phyloP scores from a whole-genome alignment of 2,329 filamentous ascomycete species.

The Hypoxylon sp. region DNA sequence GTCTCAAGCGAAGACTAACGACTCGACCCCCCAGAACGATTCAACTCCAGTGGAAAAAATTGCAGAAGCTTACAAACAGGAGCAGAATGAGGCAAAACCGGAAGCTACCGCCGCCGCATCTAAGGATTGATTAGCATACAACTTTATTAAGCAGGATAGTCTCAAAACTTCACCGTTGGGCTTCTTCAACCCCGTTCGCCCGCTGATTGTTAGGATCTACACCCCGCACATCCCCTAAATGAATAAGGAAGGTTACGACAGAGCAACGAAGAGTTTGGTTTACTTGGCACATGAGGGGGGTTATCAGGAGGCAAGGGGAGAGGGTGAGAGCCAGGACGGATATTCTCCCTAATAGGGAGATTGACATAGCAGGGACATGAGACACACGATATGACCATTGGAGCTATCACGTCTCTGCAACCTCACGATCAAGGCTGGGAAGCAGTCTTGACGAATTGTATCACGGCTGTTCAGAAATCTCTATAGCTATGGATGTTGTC shows the following conservation, averaged over 20 bases:
- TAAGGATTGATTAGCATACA: conserved; percentile 47
- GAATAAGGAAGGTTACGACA: conserved; percentile 46
- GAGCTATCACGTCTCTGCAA: conserved; percentile 19
- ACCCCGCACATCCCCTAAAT: conserved; percentile 40
- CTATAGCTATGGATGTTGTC: conserved; percentile 29
- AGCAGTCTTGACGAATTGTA: conserved; percentile 26
- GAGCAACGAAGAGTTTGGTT: conserved; percentile 48
- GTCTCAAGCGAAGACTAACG: conserved; percentile 45
- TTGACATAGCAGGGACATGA: conserved; percentile 38
- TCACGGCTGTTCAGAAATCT: conserved; percentile 35
- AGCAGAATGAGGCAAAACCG: conserved; percentile 47
- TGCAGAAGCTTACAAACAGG: conserved; percentile 49
- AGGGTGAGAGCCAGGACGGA: conserved; percentile 22
- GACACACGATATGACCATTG: conserved; percentile 40
- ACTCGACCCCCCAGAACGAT: conserved; percentile 48
- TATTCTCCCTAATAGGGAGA: conserved; percentile 30
- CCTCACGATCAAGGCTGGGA: conserved; percentile 18
- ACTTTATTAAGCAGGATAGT: conserved; percentile 39
- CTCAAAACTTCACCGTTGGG: conserved; percentile 31
- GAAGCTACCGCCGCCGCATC: conserved; percentile 43
- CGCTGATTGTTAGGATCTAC: conserved; percentile 40
- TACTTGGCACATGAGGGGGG: conserved; percentile 45
- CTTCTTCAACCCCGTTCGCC: conserved; percentile 23
- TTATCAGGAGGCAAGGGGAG: conserved; percentile 36
- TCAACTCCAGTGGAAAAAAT: conserved; percentile 44